Conservation (phyloP, 495 filamentous ascomycete species). For the Melanomma pulvis-pyrius region DNA sequence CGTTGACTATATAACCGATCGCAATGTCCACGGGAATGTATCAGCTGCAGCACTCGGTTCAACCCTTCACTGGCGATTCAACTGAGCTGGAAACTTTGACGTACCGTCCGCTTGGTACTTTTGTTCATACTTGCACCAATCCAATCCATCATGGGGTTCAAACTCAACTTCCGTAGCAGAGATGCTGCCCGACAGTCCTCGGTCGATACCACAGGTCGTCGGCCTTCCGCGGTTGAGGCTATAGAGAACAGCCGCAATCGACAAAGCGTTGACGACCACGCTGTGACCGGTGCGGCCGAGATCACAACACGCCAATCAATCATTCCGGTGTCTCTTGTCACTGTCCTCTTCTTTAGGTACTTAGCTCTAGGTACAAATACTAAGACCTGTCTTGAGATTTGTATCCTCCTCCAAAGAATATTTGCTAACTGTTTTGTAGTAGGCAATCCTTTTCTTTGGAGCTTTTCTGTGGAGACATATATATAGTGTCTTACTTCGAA, state of each 20-base stretch:
- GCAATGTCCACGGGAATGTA: neutral
- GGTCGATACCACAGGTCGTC: slow-evolving; percentile 11
- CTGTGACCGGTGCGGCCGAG: slow-evolving; percentile 15
- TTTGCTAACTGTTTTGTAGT: no score
- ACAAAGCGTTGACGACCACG: slow-evolving; percentile 18
- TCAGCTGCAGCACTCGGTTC: neutral
- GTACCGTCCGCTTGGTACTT: no score
- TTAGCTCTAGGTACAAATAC: no score
- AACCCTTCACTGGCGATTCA: neutral
- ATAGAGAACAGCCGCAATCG: slow-evolving; percentile 9
- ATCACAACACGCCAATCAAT: slow-evolving; percentile 28
- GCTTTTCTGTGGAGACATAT: neutral
- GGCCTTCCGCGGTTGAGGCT: slow-evolving; percentile 17
- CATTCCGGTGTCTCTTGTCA: slow-evolving; percentile 20
- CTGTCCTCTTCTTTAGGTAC: slow-evolving; percentile 24
- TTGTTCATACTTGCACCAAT: neutral
- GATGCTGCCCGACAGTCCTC: neutral
- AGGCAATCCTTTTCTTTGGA: neutral
- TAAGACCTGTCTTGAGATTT: no score
- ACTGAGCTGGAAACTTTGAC: no score
- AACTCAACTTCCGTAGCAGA: neutral
- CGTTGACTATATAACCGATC: neutral
- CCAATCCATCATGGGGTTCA: slow-evolving; percentile 16
- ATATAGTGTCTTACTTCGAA: neutral
- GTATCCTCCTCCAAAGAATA: no score